Evolutionary conservation across 2,329 filamentous ascomycete genomes (phyloP).

Genomic region (Hirsutella minnesotensis): DNA sequence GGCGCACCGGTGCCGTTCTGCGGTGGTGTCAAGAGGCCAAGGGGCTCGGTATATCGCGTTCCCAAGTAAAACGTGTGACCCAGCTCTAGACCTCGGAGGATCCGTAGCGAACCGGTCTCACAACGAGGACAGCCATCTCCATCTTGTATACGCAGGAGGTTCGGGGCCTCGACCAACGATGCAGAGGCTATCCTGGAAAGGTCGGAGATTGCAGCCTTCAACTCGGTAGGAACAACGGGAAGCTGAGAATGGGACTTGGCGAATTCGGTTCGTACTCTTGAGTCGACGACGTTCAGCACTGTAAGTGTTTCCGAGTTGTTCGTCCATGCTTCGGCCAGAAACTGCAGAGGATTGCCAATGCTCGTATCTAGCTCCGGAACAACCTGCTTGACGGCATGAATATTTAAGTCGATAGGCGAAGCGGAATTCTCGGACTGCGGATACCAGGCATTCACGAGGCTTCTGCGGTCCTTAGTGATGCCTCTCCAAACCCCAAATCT

Average conservation of each 20-base stretch:
- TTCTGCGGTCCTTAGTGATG: constrained; percentile 54
- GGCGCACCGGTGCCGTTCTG: constrained; percentile 13
- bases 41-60: constrained; percentile 69
- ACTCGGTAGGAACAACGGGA: constrained; percentile 11
- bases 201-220: constrained; percentile 3
- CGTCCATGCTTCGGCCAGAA: constrained; percentile 35
- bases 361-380: constrained; percentile 60
- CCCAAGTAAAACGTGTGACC: constrained; percentile 94
- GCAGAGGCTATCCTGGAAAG: constrained; percentile 17
- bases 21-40: constrained; percentile 50
- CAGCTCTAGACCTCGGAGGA: constrained; percentile 71
- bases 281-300: constrained; percentile 24
- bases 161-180: constrained; percentile 29
- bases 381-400: constrained; percentile 51
- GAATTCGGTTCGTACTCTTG: constrained; percentile 15
- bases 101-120: constrained; percentile 43
- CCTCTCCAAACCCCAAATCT: constrained; percentile 43
- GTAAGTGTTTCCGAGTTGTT: constrained; percentile 1
- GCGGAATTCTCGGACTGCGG: constrained; percentile 22
- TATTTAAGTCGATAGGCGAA: constrained; percentile 27
- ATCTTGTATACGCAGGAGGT: constrained; percentile 51
- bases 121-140: constrained; percentile 70
- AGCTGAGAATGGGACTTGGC: constrained; percentile 12
- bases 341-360: constrained; percentile 44
- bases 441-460: constrained; percentile 60